phyloP scores from a whole-genome alignment of 371 early-diverging fungal species.

The Lichtheimia corymbifera region DNA sequence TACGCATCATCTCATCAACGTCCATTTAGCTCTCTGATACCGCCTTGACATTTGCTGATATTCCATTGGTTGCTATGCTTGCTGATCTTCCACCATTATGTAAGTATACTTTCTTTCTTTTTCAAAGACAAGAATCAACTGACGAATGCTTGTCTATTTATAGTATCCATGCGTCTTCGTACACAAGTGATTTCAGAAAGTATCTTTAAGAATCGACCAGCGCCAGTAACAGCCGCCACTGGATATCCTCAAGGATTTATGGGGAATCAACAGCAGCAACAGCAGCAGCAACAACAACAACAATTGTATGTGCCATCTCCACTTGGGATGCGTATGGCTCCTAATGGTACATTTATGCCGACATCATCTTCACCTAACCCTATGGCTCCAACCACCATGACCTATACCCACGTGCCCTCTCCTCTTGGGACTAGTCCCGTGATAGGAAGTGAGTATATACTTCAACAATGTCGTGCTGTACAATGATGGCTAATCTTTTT shows the following conservation, averaged over 20 bases:
- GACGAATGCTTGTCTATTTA: neutral
- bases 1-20: neutral
- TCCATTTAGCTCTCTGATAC: constrained; percentile 5
- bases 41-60: constrained; percentile 2
- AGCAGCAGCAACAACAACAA: neutral
- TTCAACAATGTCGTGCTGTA: neutral
- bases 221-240: neutral
- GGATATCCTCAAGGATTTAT: neutral
- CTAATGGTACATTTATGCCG: neutral
- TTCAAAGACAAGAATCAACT: neutral
- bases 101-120: neutral
- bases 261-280: neutral
- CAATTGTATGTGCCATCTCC: neutral
- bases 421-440: constrained; percentile 7
- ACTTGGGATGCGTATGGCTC: constrained; percentile 3
- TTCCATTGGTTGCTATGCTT: constrained; percentile 5
- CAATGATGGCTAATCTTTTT: neutral
- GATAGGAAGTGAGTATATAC: constrained; percentile 1
- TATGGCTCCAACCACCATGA: constrained; percentile 3
- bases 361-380: constrained; percentile 1
- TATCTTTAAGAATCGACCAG: constrained; percentile 2
- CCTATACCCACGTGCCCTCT: constrained; percentile 10
- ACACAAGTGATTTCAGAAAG: neutral
- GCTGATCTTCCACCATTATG: neutral
- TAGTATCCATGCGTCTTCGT: neutral